Conservation (phyloP, 805 yeast species). For the Cyberlindnera lachancei region DNA sequence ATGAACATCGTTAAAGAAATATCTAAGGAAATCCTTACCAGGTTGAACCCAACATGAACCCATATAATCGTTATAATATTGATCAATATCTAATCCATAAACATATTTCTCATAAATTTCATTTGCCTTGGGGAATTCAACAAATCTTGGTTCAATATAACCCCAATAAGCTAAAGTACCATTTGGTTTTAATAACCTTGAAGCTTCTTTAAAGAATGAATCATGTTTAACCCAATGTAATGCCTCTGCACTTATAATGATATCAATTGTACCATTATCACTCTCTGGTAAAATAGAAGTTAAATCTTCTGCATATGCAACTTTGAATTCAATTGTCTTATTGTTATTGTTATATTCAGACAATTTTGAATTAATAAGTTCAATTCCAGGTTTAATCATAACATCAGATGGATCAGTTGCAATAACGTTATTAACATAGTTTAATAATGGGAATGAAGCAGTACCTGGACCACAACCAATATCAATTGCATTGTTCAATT, state of each 20-base stretch:
- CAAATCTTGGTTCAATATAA: conserved; percentile 60
- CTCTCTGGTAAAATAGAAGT: conserved; percentile 14
- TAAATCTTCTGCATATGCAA: conserved; percentile 23
- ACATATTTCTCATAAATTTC: conserved; percentile 46
- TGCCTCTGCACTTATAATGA: conserved; percentile 63
- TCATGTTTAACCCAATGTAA: conserved; percentile 68
- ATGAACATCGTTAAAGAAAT: conserved; percentile 34
- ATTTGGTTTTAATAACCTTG: conserved; percentile 39
- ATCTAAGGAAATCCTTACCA: conserved; percentile 46
- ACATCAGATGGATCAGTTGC: conserved; percentile 52
- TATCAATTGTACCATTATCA: conserved; percentile 35
- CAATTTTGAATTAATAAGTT: conserved; percentile 9
- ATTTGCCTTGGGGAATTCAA: conserved; percentile 46
- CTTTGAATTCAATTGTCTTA: conserved; percentile 17
- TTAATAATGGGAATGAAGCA: conserved; percentile 43
- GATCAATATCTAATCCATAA: conserved; percentile 37
- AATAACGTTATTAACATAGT: conserved; percentile 36
- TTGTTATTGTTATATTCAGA: no score
- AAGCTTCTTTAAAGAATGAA: conserved; percentile 41
- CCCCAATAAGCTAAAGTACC: conserved; percentile 72
- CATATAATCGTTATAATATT: no score
- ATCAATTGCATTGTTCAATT: conserved; percentile 39
- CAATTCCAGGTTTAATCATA: conserved; percentile 41
- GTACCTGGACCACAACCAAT: conserved; percentile 71
- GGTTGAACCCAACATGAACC: conserved; percentile 64